phyloP scores from a whole-genome alignment of 1,284 basidiomycete genomes.

The Papiliotrema terrestris region DNA sequence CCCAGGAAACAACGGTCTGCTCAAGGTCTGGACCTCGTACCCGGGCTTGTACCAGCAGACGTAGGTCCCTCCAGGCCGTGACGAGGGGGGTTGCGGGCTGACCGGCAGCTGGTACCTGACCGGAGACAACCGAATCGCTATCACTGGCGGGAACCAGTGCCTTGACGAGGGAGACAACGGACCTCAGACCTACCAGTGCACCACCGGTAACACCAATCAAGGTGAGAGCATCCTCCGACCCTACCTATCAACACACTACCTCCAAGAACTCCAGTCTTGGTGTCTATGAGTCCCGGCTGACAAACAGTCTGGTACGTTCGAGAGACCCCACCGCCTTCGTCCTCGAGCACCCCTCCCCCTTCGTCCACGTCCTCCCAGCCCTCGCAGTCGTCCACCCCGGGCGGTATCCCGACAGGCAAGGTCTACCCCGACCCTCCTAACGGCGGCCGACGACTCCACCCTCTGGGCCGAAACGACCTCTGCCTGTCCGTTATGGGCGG shows the following conservation, averaged over 20 bases:
- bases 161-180: constrained; percentile 13
- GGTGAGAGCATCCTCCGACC: constrained; percentile 1
- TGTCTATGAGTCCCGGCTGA: too few relatives aligned
- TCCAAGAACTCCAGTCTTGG: neutral
- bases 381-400: neutral
- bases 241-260: neutral
- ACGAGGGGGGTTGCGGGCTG: neutral
- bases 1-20: constrained; percentile 10
- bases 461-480: neutral
- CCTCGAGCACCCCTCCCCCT: neutral
- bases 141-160: constrained; percentile 16
- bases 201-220: constrained; percentile 21
- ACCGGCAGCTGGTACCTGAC: constrained; percentile 14
- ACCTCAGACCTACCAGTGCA: constrained; percentile 21
- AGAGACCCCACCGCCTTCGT: neutral
- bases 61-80: too few relatives aligned
- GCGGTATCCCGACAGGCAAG: neutral
- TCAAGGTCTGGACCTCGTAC: constrained; percentile 21
- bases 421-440: neutral
- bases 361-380: neutral
- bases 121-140: constrained; percentile 16
- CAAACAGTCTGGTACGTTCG: constrained; percentile 1
- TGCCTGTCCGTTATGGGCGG: neutral
- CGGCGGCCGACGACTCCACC: neutral
- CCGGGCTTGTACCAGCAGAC: constrained; percentile 13